Conservation (phyloP, 257 asterid species). For the Lantana camara region DNA sequence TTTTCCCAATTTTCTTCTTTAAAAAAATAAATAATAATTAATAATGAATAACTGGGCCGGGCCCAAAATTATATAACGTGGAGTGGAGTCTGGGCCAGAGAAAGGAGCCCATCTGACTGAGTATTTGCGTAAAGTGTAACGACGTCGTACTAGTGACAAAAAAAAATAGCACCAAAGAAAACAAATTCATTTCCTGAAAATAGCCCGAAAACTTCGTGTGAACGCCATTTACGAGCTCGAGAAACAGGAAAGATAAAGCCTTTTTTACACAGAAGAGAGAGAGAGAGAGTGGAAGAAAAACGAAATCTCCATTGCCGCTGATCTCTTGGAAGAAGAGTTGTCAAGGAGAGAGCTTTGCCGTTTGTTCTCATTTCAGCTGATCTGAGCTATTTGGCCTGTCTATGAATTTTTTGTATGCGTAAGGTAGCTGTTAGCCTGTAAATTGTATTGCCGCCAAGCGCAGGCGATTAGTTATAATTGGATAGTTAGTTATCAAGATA, state of each 20-base stretch:
- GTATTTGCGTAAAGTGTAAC: background rate
- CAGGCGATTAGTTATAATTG: no score
- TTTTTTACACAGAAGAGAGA: conserved; percentile 22
- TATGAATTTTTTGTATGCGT: background rate
- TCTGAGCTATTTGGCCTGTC: conserved; percentile 53
- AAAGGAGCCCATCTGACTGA: background rate
- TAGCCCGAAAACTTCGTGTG: conserved; percentile 29
- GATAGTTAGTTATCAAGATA: no score
- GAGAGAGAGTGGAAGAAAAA: conserved; percentile 9
- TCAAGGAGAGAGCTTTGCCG: conserved; percentile 14
- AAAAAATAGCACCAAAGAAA: background rate
- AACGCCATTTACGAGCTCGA: background rate
- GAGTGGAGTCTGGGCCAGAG: conserved; percentile 10
- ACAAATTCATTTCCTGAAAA: conserved; percentile 1
- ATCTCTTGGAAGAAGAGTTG: conserved; percentile 41
- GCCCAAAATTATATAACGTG: conserved; percentile 20
- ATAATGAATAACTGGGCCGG: background rate
- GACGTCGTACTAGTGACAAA: conserved; percentile 8
- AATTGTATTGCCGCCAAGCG: conserved; percentile 8
- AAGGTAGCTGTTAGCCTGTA: conserved; percentile 17
- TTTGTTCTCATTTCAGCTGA: conserved; percentile 33
- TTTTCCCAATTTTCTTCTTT: no score
- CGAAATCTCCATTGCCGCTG: conserved; percentile 51
- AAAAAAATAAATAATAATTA: no score
- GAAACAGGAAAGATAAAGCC: conserved; percentile 30